Conservation (phyloP, 768 basidiomycete genomes). For the Suillus brevipes region DNA sequence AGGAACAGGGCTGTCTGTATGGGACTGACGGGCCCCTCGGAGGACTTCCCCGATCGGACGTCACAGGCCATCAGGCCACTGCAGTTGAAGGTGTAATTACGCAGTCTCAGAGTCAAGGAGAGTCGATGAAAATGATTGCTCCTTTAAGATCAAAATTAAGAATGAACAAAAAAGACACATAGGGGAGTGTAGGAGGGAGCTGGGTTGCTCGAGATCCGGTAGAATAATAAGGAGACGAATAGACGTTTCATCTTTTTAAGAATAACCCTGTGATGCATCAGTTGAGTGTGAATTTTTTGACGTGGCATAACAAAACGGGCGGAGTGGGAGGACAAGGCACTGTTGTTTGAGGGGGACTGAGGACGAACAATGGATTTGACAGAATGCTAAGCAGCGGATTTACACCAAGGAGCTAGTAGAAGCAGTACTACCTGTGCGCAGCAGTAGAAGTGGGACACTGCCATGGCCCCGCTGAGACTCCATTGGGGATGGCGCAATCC, state of each 20-base stretch:
- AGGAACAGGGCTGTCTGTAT: neutral
- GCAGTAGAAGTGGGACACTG: neutral
- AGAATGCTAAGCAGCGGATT: neutral
- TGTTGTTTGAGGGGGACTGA: neutral
- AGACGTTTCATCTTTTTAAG: neutral
- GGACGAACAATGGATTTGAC: neutral
- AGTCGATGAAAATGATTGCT: neutral
- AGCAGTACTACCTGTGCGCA: constrained; percentile 1
- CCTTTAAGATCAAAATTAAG: neutral
- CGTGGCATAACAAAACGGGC: constrained; percentile 3
- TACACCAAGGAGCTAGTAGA: neutral
- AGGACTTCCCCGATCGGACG: neutral
- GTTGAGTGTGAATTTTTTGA: constrained; percentile 7
- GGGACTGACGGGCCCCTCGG: neutral
- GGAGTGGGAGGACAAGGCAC: constrained; percentile 5
- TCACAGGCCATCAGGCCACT: neutral
- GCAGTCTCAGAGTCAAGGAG: neutral
- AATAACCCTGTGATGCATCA: constrained; percentile 9
- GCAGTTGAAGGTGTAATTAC: neutral
- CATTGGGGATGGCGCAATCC: constrained; percentile 1
- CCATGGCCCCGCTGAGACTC: neutral
- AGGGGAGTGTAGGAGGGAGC: neutral
- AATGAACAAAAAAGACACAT: neutral
- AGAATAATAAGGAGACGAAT: neutral
- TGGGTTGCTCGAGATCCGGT: neutral